A percentile compares a stretch with the other conserved stretches of the same genome.
These are phyloP conservation scores for Monilinia fructicola DNA, from an alignment of 2,329 filamentous ascomycete genomes.

Conservation along the genomic window DNA sequence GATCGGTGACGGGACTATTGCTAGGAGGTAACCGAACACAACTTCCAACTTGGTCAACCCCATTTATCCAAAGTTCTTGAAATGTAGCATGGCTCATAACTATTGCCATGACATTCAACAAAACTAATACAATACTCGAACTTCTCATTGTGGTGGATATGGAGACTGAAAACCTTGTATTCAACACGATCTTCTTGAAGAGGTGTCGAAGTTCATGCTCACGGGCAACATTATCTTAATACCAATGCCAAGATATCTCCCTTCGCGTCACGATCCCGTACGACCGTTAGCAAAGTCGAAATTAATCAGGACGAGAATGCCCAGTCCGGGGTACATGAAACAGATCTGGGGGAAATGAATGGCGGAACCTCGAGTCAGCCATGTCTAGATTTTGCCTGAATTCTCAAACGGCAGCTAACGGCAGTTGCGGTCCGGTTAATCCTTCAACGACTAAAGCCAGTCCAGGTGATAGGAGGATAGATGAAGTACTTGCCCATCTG, in stretches of 20 bases:
- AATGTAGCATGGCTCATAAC: constrained; percentile 44
- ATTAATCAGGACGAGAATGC: not conserved
- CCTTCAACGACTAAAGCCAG: not conserved
- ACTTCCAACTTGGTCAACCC: constrained; percentile 45
- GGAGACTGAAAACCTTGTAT: not conserved
- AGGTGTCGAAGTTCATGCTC: not conserved
- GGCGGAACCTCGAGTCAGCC: not conserved
- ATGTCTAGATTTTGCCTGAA: constrained; percentile 21
- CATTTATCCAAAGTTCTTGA: constrained; percentile 46
- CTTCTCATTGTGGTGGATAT: constrained; percentile 2
- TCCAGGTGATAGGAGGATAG: not conserved
- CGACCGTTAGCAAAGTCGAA: not conserved
- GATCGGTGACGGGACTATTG: constrained; percentile 54
- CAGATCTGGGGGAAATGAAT: constrained; percentile 6
- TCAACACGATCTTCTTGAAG: not conserved
- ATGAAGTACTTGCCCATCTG: constrained; percentile 9
- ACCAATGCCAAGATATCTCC: not conserved
- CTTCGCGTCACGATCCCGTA: not conserved
- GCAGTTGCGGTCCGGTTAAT: constrained; percentile 13
- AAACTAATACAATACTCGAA: not conserved
- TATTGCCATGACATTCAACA: not conserved
- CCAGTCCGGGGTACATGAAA: not conserved
- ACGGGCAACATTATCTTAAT: not conserved
- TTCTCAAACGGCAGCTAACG: constrained; percentile 16
- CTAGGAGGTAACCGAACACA: constrained; percentile 51